Base-by-base conservation (phyloP, 2,329 filamentous ascomycete species). In the Bipolaris sorokiniana region DNA sequence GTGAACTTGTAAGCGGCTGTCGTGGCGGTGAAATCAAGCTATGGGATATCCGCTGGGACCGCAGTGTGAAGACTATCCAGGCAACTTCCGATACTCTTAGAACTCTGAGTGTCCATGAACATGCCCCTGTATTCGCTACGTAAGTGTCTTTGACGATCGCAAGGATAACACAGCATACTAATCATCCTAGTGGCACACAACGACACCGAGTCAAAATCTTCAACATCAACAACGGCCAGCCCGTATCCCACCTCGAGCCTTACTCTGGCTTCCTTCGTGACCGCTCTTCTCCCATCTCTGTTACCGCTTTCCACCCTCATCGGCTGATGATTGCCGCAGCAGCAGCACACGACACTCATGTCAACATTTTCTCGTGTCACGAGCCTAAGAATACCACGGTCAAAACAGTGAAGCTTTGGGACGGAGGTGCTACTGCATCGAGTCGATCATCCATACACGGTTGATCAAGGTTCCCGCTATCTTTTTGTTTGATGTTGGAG, bases 291-390 rank as follows among this genome's bases (percentile, higher is more conserved):
- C 90, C 95, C 1, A 96, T 99, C 64, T 88, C 92, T 3, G 86
- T 90, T 34, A 97, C 94, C 7, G 90, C 93, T 0, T 99, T 98
- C 81, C 95, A 99, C 78, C 95, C 95, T 1, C 95, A 99, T 76
- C 87, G 90, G 50, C 93, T 96, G 79, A 88, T 97, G 76, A 84
- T 99, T 60, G 93, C 92, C 34, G 95, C 90, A 69, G 90, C 93
- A 1, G 91, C 92, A 3, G 84, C 91, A 41, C 91, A 92, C 54
- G 93, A 97, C 73, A 87, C 93, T 58, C 91, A 97, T 74, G 88
- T 99, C 70, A 97, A 96, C 74, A 82, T 98, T 26, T 96, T 94
- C 71, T 88, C 86, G 10, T 76, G 74, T 46, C 61, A 69, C 16
- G 72, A 71, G 34, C 66, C 65, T 2, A 71, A 67, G 50, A 61